A percentile compares a stretch with the other conserved stretches of the same genome.
Conservation (phyloP, 371 early-diverging fungal genomes). For the Sporodiniella umbellata region DNA sequence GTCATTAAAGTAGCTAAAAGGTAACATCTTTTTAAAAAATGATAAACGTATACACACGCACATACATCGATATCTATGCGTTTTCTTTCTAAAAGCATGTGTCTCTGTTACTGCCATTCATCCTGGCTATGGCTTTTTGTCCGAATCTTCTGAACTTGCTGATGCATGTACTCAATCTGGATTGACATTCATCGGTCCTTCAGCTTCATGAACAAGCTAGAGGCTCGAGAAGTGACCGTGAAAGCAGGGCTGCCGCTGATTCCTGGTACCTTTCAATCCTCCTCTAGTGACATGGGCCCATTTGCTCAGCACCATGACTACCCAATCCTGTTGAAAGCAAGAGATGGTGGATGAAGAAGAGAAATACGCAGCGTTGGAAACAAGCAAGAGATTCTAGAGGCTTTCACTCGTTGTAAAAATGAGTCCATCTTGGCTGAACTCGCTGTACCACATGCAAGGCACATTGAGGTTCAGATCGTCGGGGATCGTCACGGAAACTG, state of each 20-base stretch:
- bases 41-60: not conserved
- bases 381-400: constrained; percentile 16
- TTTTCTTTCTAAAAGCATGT: too few relatives aligned
- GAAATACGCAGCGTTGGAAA: constrained; percentile 72
- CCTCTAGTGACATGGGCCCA: too few relatives aligned
- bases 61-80: not conserved
- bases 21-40: constrained; percentile 15
- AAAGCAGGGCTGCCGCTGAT: constrained; percentile 31
- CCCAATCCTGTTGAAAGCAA: constrained; percentile 86
- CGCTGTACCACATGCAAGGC: constrained; percentile 83
- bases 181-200: constrained; percentile 79
- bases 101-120: constrained; percentile 58
- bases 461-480: constrained; percentile 84
- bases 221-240: constrained; percentile 33
- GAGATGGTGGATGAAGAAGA: constrained; percentile 90
- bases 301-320: constrained; percentile 51
- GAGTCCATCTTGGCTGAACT: constrained; percentile 71
- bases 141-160: constrained; percentile 72
- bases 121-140: constrained; percentile 90
- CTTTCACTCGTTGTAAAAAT: constrained; percentile 29
- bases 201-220: constrained; percentile 77
- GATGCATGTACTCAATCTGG: constrained; percentile 54
- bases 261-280: constrained; percentile 35
- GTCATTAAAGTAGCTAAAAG: constrained; percentile 33
- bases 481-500: constrained; percentile 73